phyloP scores from a whole-genome alignment of 2,329 filamentous ascomycete genomes.

The Nothomitra cinnamomea region DNA sequence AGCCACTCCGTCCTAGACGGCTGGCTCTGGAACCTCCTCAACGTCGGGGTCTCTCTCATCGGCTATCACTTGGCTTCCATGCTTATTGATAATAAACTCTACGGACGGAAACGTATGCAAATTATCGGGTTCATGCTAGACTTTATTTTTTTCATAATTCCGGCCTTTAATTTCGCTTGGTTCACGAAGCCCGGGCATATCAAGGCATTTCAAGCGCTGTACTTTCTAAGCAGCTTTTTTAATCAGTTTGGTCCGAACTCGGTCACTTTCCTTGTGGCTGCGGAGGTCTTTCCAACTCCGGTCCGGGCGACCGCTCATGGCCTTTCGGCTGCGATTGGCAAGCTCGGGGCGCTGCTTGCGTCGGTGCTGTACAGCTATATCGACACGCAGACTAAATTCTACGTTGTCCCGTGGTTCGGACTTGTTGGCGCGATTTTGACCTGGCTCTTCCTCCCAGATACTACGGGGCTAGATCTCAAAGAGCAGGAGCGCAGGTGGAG shows the following conservation, averaged over 20 bases:
- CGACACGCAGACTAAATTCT: conserved; percentile 65
- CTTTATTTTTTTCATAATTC: conserved; percentile 86
- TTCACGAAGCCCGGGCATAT: conserved; percentile 57
- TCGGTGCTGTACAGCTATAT: conserved; percentile 94
- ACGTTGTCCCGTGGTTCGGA: conserved; percentile 91
- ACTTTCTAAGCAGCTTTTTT: conserved; percentile 96
- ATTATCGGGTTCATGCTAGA: conserved; percentile 83
- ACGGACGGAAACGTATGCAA: conserved; percentile 93
- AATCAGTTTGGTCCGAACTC: conserved; percentile 97
- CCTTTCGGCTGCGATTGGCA: conserved; percentile 81
- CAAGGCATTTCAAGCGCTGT: conserved; percentile 92
- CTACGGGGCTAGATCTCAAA: conserved; percentile 88
- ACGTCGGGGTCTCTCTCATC: conserved; percentile 66
- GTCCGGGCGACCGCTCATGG: conserved; percentile 89
- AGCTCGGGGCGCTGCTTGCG: conserved; percentile 72
- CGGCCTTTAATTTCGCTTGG: conserved; percentile 75
- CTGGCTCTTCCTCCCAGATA: conserved; percentile 80
- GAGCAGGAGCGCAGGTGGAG: conserved; percentile 91
- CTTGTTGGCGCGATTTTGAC: conserved; percentile 74
- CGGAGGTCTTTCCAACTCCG: conserved; percentile 89
- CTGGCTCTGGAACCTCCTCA: conserved; percentile 88
- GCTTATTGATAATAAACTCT: conserved; percentile 89
- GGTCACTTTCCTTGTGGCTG: conserved; percentile 89
- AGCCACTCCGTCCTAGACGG: conserved; percentile 58
- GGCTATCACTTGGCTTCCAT: conserved; percentile 86